Conservation (phyloP, 1,284 basidiomycete genomes). For the Lignosus rhinocerotis region DNA sequence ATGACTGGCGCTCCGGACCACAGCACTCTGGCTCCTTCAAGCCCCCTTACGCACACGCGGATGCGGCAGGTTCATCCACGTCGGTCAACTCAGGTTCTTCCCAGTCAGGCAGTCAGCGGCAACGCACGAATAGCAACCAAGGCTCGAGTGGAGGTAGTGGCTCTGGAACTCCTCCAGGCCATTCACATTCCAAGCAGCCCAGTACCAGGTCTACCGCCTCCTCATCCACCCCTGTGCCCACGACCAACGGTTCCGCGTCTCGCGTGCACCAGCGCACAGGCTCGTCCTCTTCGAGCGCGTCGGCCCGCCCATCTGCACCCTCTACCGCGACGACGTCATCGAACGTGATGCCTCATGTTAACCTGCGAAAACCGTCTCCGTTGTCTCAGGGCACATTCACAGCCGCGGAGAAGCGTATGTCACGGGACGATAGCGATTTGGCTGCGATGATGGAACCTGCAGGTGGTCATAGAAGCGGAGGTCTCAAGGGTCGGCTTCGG, state of each 20-base stretch:
- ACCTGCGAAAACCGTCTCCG: conserved; percentile 70
- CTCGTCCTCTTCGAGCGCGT: conserved; percentile 43
- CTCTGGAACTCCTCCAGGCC: conserved; percentile 13
- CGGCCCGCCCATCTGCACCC: conserved; percentile 32
- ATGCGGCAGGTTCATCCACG: conserved; percentile 73
- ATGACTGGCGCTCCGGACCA: conserved; percentile 49
- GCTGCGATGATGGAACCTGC: conserved; percentile 52
- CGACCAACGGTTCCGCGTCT: conserved; percentile 33
- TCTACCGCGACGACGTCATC: conserved; percentile 34
- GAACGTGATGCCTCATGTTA: conserved; percentile 37
- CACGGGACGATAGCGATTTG: conserved; percentile 74
- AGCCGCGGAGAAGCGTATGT: conserved; percentile 71
- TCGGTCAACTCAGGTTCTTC: conserved; percentile 68
- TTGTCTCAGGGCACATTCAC: conserved; percentile 71
- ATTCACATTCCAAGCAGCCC: conserved; percentile 33
- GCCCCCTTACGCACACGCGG: conserved; percentile 70
- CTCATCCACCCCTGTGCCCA: conserved; percentile 24
- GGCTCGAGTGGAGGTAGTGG: conserved; percentile 28
- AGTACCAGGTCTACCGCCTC: conserved; percentile 29
- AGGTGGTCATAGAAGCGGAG: conserved; percentile 52
- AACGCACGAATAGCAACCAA: conserved; percentile 59
- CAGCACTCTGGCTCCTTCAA: conserved; percentile 44
- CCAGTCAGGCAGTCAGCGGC: conserved; percentile 42
- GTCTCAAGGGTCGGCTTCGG: conserved; percentile 76
- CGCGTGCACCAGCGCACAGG: conserved; percentile 46